Evolutionary conservation across 345 rosid species (phyloP).

Genomic region (Populus davidiana): DNA sequence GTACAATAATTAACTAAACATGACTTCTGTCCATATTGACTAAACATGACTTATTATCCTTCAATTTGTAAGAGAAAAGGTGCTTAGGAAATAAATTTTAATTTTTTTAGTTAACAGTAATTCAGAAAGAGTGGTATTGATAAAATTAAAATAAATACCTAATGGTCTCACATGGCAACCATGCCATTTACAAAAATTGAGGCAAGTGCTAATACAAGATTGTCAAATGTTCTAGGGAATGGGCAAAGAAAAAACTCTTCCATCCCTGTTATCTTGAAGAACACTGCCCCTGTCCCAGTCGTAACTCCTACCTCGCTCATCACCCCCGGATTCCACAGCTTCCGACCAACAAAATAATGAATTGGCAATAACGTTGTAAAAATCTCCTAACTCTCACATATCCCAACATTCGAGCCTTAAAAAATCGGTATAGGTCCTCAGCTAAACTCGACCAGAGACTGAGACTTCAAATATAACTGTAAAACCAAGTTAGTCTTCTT

Average conservation of each 20-base stretch:
- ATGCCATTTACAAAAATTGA: slow-evolving; percentile 9
- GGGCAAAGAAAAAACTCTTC: not conserved
- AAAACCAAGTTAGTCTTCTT: slow-evolving; percentile 48
- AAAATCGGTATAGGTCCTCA: not conserved
- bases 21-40: no score
- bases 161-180: not conserved
- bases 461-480: no score
- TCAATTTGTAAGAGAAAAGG: no score
- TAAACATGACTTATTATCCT: no score
- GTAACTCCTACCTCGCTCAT: not conserved
- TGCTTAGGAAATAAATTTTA: no score
- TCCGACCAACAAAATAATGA: slow-evolving; percentile 14
- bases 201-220: not conserved
- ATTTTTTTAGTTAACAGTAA: no score
- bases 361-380: not conserved
- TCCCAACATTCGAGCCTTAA: not conserved
- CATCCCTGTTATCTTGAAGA: not conserved
- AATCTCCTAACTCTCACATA: not conserved
- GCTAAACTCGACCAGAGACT: not conserved
- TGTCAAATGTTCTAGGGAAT: not conserved
- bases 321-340: not conserved
- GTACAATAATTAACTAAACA: no score
- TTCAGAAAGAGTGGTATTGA: no score
- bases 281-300: not conserved
- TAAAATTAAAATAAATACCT: no score